Evolutionary conservation across 179 eudicot genomes (phyloP).

Genomic region (Silene noctiflora): DNA sequence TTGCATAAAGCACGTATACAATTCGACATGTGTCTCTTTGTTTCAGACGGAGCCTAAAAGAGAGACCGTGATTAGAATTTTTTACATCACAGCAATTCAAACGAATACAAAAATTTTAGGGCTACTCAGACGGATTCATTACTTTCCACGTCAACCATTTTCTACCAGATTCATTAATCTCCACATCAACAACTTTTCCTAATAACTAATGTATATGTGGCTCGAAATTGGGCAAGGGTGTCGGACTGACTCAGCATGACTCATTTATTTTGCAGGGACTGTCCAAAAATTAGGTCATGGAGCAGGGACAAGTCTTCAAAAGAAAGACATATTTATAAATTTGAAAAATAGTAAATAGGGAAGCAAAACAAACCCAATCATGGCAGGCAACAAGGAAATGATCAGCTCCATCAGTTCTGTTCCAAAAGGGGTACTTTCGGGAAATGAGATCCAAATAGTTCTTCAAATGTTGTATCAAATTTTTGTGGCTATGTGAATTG

Average conservation of each 20-base stretch:
- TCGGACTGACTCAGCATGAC: no score
- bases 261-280: no score
- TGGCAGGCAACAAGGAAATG: constrained; percentile 61
- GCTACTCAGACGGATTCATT: no score
- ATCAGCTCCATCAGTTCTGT: constrained; percentile 55
- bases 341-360: not conserved
- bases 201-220: no score
- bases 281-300: no score
- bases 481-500: constrained; percentile 44
- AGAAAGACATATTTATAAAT: no score
- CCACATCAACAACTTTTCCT: no score
- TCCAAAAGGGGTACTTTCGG: constrained; percentile 48
- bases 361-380: constrained; percentile 46
- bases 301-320: no score
- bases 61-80: constrained; percentile 5
- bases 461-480: constrained; percentile 41
- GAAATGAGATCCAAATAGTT: constrained; percentile 38
- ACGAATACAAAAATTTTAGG: no score
- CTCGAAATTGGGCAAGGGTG: no score
- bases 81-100: not conserved
- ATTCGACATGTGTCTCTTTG: constrained; percentile 38
- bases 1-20: constrained; percentile 59
- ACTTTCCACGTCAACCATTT: no score
- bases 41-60: constrained; percentile 54
- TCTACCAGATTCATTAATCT: no score